These are phyloP conservation scores for Ustulina deusta DNA, from an alignment of 2,329 filamentous ascomycete species.

Conservation along the genomic window DNA sequence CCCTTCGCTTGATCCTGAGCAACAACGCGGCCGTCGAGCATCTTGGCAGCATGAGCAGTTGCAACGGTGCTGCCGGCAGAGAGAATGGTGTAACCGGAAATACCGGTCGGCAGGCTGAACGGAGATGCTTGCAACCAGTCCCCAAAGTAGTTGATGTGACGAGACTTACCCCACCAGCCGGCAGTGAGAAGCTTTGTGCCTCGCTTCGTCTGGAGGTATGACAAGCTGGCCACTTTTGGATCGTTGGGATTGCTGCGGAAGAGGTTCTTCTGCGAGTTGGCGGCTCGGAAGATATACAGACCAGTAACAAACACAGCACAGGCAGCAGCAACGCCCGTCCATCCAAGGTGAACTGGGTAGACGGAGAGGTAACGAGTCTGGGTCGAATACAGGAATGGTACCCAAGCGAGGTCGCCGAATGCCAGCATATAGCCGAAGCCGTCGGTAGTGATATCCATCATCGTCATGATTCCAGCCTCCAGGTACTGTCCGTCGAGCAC, in stretches of 20 bases:
- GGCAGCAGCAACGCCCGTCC: slow-evolving; percentile 72
- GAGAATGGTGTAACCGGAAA: slow-evolving; percentile 81
- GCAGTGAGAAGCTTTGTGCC: slow-evolving; percentile 74
- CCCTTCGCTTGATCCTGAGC: slow-evolving; percentile 79
- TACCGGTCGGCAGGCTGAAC: slow-evolving; percentile 86
- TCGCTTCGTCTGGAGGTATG: slow-evolving; percentile 85
- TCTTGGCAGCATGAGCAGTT: slow-evolving; percentile 63
- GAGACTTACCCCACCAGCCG: slow-evolving; percentile 56
- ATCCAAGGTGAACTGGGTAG: slow-evolving; percentile 82
- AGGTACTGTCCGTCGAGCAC: slow-evolving; percentile 87
- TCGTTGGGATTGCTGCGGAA: slow-evolving; percentile 93
- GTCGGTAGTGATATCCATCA: slow-evolving; percentile 93
- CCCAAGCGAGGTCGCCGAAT: slow-evolving; percentile 93
- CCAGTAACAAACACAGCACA: slow-evolving; percentile 76
- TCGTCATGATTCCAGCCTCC: slow-evolving; percentile 89
- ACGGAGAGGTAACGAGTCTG: slow-evolving; percentile 87
- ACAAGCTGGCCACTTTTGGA: slow-evolving; percentile 80
- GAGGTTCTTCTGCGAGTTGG: slow-evolving; percentile 94
- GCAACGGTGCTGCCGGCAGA: slow-evolving; percentile 64
- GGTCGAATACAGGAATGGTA: slow-evolving; percentile 88
- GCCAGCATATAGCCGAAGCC: slow-evolving; percentile 96
- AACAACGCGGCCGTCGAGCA: slow-evolving; percentile 73
- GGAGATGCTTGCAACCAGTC: slow-evolving; percentile 96
- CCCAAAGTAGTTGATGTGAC: slow-evolving; percentile 96
- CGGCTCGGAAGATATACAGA: slow-evolving; percentile 89